Conservation (phyloP, 805 yeast species). For the Lipomyces orientalis region DNA sequence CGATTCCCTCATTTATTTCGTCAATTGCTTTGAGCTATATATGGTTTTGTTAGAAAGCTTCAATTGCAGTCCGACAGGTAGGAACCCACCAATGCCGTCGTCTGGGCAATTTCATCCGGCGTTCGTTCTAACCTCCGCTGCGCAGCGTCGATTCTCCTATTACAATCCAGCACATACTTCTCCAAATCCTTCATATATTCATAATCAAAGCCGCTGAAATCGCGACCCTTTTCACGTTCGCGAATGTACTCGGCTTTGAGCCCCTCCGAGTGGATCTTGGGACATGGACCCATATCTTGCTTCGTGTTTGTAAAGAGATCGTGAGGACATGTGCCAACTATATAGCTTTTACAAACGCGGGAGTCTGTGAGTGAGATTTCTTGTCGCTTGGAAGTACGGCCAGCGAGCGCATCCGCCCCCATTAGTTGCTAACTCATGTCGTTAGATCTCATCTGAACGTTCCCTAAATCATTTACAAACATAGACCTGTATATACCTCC, state of each 20-base stretch:
- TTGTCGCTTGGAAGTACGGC: conserved; percentile 48
- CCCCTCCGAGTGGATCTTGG: conserved; percentile 73
- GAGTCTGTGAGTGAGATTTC: conserved; percentile 56
- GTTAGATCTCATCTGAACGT: background rate
- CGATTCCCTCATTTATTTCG: conserved; percentile 32
- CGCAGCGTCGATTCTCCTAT: conserved; percentile 66
- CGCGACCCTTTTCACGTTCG: conserved; percentile 49
- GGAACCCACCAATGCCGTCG: conserved; percentile 38
- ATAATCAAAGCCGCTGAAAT: conserved; percentile 54
- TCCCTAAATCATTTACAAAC: background rate
- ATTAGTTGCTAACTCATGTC: conserved; percentile 58
- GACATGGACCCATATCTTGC: conserved; percentile 81
- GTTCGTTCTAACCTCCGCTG: conserved; percentile 71
- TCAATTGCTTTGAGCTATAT: conserved; percentile 35
- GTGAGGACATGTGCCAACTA: conserved; percentile 87
- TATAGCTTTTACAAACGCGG: conserved; percentile 75
- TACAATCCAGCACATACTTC: conserved; percentile 67
- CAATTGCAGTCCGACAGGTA: background rate
- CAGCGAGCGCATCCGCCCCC: conserved; percentile 56
- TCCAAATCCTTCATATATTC: conserved; percentile 57
- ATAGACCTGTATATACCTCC: conserved; percentile 47
- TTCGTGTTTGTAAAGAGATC: conserved; percentile 83
- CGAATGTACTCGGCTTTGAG: conserved; percentile 70
- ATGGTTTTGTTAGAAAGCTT: background rate
- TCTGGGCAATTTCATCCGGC: conserved; percentile 68